Conservation (phyloP, 805 yeast species). For the Peterozyma xylosa region DNA sequence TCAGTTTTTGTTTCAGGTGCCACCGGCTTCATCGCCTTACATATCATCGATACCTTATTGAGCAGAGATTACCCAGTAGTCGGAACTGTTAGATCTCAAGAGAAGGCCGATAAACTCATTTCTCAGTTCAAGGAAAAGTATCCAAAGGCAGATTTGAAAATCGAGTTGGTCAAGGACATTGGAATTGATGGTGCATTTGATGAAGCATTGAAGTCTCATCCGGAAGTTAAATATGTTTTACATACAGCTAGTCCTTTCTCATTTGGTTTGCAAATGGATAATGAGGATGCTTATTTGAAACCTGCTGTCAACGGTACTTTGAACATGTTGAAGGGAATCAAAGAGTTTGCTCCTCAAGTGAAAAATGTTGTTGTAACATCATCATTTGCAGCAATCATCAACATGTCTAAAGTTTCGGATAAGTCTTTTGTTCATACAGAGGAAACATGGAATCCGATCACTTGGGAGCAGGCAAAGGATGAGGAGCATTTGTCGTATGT, state of each 20-base stretch:
- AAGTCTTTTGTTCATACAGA: conserved; percentile 15
- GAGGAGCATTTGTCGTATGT: conserved; percentile 23
- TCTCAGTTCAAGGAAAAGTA: conserved; percentile 21
- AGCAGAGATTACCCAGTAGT: conserved; percentile 34
- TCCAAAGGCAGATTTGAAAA: conserved; percentile 17
- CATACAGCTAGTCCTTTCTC: conserved; percentile 47
- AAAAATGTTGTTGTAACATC: conserved; percentile 38
- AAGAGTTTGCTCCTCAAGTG: conserved; percentile 30
- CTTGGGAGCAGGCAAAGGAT: conserved; percentile 10
- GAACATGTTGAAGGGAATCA: conserved; percentile 32
- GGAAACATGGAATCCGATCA: conserved; percentile 25
- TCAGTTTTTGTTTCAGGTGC: conserved; percentile 45
- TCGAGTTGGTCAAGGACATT: conserved; percentile 29
- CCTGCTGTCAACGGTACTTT: conserved; percentile 44
- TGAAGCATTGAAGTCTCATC: conserved; percentile 29
- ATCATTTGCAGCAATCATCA: conserved; percentile 39
- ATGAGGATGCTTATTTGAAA: conserved; percentile 30
- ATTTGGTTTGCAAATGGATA: conserved; percentile 27
- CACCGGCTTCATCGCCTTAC: conserved; percentile 46
- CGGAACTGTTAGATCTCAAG: conserved; percentile 41
- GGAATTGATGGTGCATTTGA: conserved; percentile 38
- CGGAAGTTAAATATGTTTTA: conserved; percentile 34
- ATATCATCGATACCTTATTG: conserved; percentile 33
- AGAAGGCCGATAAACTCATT: conserved; percentile 32
- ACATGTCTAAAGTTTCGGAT: conserved; percentile 5